These are phyloP conservation scores for Penicillium sp. DNA, from an alignment of 2,329 filamentous ascomycete species.

Conservation along the genomic window DNA sequence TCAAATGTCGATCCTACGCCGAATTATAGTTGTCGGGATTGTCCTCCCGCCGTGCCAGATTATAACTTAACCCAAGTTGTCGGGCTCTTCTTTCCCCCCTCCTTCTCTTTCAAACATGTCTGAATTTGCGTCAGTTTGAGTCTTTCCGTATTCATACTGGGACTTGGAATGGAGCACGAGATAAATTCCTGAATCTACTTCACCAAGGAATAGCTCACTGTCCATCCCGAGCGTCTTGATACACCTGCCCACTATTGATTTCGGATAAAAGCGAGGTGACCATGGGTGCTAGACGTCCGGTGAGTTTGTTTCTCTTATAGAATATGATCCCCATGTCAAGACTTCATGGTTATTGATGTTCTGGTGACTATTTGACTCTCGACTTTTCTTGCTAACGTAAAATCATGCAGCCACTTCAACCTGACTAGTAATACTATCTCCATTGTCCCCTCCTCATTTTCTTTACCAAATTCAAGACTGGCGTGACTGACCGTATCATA, in stretches of 20 bases:
- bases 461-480: background rate
- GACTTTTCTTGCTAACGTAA: background rate
- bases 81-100: slow-evolving; percentile 27
- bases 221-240: slow-evolving; percentile 3
- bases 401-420: background rate
- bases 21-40: slow-evolving; percentile 31
- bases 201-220: slow-evolving; percentile 2
- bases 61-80: slow-evolving; percentile 41
- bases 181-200: slow-evolving; percentile 7
- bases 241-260: background rate
- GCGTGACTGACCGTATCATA: slow-evolving; percentile 8
- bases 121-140: slow-evolving; percentile 2
- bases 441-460: background rate
- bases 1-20: slow-evolving; percentile 21
- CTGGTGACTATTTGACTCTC: background rate
- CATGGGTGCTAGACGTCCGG: slow-evolving; percentile 22
- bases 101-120: slow-evolving; percentile 2
- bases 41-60: slow-evolving; percentile 34
- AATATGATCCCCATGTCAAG: background rate
- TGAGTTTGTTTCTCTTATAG: slow-evolving; percentile 10
- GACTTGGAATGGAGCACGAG: slow-evolving; percentile 12
- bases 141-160: slow-evolving; percentile 7
- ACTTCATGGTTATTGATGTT: background rate
- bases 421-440: slow-evolving; percentile 6
- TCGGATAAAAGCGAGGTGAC: slow-evolving; percentile 7